Conservation (phyloP, 345 rosid species). For the Linum trigynum region DNA sequence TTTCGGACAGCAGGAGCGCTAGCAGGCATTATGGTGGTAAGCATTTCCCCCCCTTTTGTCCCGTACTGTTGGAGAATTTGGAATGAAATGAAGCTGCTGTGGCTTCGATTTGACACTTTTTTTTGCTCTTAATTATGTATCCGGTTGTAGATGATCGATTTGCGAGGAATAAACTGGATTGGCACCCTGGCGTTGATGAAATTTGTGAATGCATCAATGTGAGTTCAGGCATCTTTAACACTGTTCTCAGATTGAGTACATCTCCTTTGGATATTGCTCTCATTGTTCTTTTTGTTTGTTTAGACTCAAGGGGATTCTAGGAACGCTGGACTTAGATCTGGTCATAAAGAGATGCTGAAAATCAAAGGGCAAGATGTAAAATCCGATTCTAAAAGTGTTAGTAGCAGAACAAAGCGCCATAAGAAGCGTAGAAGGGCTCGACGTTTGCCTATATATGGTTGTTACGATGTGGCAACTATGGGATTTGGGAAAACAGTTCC, state of each 20-base stretch:
- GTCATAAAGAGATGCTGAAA: constrained; percentile 14
- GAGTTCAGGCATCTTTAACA: constrained; percentile 19
- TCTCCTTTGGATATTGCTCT: neutral
- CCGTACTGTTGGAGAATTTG: neutral
- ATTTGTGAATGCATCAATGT: constrained; percentile 31
- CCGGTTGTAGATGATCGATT: constrained; percentile 30
- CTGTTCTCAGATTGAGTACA: constrained; percentile 1
- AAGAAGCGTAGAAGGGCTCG: constrained; percentile 17
- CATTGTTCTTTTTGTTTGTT: neutral
- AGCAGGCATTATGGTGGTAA: constrained; percentile 38
- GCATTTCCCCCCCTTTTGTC: neutral
- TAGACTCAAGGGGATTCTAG: constrained; percentile 25
- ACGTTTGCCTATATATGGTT: constrained; percentile 21
- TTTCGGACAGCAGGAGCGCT: constrained; percentile 27
- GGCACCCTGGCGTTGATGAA: constrained; percentile 26
- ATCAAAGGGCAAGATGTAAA: constrained; percentile 22
- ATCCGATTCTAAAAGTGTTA: constrained; percentile 20
- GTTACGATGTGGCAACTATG: constrained; percentile 20
- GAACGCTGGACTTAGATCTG: constrained; percentile 10
- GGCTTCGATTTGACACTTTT: neutral
- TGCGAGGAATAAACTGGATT: constrained; percentile 27
- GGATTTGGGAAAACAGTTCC: constrained; percentile 15
- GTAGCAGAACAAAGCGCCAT: constrained; percentile 14
- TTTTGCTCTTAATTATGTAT: constrained; percentile 1
- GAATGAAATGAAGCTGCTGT: neutral